Evolutionary conservation across 2,329 filamentous ascomycete species (phyloP), one percentile per base, ranked within the genome.

Genomic region (Alternaria postmessia): DNA sequence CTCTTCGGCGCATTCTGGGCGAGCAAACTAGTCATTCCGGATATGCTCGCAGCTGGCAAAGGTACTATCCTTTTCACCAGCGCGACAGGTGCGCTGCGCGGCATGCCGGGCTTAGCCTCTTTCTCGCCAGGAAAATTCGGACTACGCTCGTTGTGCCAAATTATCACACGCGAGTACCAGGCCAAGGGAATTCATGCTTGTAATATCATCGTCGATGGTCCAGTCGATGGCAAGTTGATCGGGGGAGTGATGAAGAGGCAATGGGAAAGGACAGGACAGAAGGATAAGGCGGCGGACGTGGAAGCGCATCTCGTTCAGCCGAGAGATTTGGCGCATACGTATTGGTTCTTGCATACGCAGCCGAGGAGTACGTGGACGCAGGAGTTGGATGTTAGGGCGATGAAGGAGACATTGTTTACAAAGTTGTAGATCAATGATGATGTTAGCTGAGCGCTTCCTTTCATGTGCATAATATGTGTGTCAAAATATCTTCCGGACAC

Each of bases 281-380:
- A 28, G 0, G 44, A 68, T 24, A 62, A 49, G 14, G 9, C 54
- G 8, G 26, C 58, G 2, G 62, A 64, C 1, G 22, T 62, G 18
- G 52, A 56, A 1, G 52, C 51, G 4, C 56, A 64, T 38, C 47
- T 64, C 6, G 39, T 62, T 22, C 62, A 64, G 47, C 62, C 62
- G 8, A 42, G 30, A 16, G 62, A 64, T 62, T 18, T 64, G 59
- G 62, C 62, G 7, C 54, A 64, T 32, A 64, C 59, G 32, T 64
- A 64, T 18, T 70, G 66, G 67, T 70, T 67, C 11, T 34, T 69
- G 32, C 66, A 70, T 52, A 69, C 58, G 30, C 67, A 70, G 41
- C 62, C 62, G n/a, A 54, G 64, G 20, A 70, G 67, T 60, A 66
- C 67, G 4, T 70, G 67, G 67, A 70, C 66, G 22, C 67, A 70